Evolutionary conservation across 306 rosid species (phyloP).

Genomic region (Boehmeria nivea): DNA sequence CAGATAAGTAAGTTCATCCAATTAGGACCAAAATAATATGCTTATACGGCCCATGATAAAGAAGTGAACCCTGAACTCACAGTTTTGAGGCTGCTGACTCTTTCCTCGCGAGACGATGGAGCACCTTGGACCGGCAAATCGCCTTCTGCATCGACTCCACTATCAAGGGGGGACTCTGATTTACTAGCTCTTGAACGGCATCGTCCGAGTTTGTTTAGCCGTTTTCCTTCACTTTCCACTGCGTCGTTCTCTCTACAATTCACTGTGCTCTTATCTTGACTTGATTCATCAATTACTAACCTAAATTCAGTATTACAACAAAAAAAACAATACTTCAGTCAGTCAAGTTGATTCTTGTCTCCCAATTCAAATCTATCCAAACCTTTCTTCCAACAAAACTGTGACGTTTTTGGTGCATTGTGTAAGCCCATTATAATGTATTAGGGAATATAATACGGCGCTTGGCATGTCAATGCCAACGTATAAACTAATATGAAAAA

Average conservation of each 20-base stretch:
- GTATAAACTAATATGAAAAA: too few relatives aligned
- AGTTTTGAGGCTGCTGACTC: conserved; percentile 95
- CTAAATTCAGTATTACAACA: conserved; percentile 19
- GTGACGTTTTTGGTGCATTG: too few relatives aligned
- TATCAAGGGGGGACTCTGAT: conserved; percentile 63
- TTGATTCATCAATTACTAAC: conserved; percentile 47
- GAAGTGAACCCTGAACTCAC: conserved; percentile 47
- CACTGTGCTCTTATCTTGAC: conserved; percentile 48
- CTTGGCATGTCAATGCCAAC: too few relatives aligned
- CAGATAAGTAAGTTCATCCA: too few relatives aligned
- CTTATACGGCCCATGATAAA: too few relatives aligned
- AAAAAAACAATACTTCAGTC: too few relatives aligned
- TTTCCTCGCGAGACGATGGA: conserved; percentile 84
- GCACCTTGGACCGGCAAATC: conserved; percentile 75
- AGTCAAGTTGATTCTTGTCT: too few relatives aligned
- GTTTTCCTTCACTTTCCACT: conserved; percentile 59
- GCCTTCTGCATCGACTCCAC: conserved; percentile 71
- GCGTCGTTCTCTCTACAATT: conserved; percentile 48
- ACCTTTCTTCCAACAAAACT: too few relatives aligned
- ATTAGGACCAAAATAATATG: too few relatives aligned
- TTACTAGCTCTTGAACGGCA: conserved; percentile 68
- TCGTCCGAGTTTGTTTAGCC: conserved; percentile 53
- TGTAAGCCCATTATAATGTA: too few relatives aligned
- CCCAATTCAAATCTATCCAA: too few relatives aligned
- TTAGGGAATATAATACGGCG: too few relatives aligned